These are phyloP conservation scores for Houttuynia cordata DNA, from an alignment of 164 flowering plant genomes.

Conservation along the genomic window DNA sequence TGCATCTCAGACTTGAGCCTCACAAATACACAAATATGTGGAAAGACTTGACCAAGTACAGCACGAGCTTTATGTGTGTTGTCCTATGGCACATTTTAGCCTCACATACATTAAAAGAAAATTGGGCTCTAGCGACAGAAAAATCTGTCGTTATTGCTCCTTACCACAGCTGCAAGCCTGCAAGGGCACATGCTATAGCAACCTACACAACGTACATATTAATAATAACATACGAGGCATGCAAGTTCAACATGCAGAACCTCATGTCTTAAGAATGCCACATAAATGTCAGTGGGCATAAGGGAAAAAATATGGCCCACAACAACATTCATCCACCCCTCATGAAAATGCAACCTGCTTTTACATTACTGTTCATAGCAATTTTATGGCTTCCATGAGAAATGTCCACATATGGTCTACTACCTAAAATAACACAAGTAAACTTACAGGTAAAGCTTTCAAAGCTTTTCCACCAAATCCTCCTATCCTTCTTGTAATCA, in stretches of 20 bases:
- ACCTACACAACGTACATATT: constrained; percentile 25
- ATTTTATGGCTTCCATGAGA: neutral
- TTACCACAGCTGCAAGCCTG: too few relatives aligned
- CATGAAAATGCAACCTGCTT: neutral
- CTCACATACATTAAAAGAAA: too few relatives aligned
- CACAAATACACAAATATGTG: too few relatives aligned
- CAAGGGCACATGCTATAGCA: constrained; percentile 89
- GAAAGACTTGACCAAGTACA: too few relatives aligned
- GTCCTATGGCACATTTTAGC: too few relatives aligned
- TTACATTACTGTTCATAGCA: neutral
- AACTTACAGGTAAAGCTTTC: constrained; percentile 62
- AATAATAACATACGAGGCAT: neutral
- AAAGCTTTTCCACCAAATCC: constrained; percentile 89
- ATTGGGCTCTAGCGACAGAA: too few relatives aligned
- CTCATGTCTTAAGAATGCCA: neutral
- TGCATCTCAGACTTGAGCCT: too few relatives aligned
- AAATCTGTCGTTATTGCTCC: too few relatives aligned
- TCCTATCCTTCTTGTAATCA: constrained; percentile 89
- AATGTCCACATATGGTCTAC: neutral
- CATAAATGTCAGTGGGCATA: neutral
- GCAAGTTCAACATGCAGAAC: neutral
- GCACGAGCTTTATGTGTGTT: too few relatives aligned
- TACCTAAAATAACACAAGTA: neutral
- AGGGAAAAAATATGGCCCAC: neutral
- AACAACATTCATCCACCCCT: neutral